Percentiles rank a stretch among this genome's conserved stretches.
These are phyloP conservation scores for Volvox carteri DNA, from an alignment of 163 green algal species.

Conservation along the genomic window DNA sequence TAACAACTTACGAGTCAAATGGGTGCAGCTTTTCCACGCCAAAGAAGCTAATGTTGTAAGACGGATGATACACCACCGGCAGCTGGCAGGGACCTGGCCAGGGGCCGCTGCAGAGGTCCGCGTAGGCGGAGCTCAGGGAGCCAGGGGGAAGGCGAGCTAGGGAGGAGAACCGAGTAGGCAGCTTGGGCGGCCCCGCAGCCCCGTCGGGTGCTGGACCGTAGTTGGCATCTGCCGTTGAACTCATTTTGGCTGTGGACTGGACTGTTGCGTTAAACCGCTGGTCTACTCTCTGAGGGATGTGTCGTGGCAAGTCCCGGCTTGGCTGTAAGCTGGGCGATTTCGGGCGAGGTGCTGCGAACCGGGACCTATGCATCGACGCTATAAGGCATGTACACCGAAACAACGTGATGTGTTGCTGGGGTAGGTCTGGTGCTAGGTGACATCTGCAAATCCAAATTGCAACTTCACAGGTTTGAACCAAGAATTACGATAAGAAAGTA, in stretches of 20 bases:
- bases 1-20: slow-evolving; percentile 76
- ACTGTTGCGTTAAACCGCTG: background rate
- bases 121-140: background rate
- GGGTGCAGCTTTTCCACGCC: slow-evolving; percentile 88
- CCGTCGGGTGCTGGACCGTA: background rate
- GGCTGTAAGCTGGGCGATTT: background rate
- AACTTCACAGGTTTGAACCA: no score
- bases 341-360: background rate
- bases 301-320: background rate
- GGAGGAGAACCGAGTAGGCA: background rate
- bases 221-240: background rate
- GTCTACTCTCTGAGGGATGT: background rate
- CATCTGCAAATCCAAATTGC: no score
- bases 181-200: background rate
- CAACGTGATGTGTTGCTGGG: no score
- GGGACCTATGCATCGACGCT: background rate
- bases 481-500: no score
- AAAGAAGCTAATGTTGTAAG: slow-evolving; percentile 85
- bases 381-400: background rate
- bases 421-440: no score
- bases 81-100: slow-evolving; percentile 58
- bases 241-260: background rate
- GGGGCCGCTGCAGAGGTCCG: slow-evolving; percentile 4
- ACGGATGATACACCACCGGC: slow-evolving; percentile 66
- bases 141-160: background rate